Base-by-base conservation (phyloP, 495 filamentous ascomycete genomes). In the Astrocystis sublimbata region DNA sequence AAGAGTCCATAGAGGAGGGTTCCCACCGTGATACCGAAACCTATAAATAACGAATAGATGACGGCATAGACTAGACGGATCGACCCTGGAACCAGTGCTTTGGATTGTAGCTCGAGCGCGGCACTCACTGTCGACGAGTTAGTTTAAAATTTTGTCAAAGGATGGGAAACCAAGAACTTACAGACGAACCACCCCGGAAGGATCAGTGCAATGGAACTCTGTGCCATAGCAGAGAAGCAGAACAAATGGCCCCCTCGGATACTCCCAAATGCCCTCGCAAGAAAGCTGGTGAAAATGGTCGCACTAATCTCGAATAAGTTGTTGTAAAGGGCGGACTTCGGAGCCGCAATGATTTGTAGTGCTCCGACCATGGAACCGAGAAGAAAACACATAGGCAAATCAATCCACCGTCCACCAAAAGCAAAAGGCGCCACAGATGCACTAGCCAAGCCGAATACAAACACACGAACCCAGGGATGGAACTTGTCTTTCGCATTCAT, bases 21-120 rank as follows among this genome's bases (percentile, higher is more conserved):
- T 26, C 93, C 93, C 36, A 98, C 91, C 5, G 94, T 97, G 66
- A 98, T 96, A 6, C 93, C 94, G 67, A 93, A 97, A n/a, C 93
- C 93, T 7, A 98, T 87, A 74, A 97, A 96, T 2, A 97, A 81
- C 0, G 93, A 93, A 74, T 97, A 97, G 31, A 97, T 93, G 57
- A 97, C 89, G 7, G 93, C 92, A 65, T 97, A 97, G 6, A 98
- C 91, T 89, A 97, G 93, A 47, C 93, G 90, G 10, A 97, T 90
- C 6, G 91, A 93, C 2, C 93, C 93, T 17, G 93, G 92, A 5
- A 97, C 88, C 50, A 98, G 88, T 61, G 87, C 88, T 54, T 85
- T 83, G 8, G 89, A 93, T 72, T 97, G 93, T 0, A 98, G 84
- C 72, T 98, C 93, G 30, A 98, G 82, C 47, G 72, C 89, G 92